Base-by-base conservation (phyloP, 257 asterid species). In the Rubia yunnanensis region DNA sequence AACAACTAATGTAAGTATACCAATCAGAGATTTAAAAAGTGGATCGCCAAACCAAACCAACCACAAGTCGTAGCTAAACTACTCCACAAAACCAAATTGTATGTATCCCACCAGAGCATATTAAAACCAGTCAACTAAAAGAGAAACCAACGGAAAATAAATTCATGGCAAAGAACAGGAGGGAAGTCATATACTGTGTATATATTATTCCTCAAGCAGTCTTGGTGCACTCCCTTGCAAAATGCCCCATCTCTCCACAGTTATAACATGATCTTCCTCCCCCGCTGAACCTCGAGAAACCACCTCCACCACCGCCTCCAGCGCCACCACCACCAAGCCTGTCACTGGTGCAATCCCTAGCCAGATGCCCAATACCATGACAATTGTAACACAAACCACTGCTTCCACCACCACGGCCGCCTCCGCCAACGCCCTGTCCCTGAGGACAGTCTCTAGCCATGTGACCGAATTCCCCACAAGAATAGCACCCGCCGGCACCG, bases 211-310 rank as follows among this genome's bases (percentile, higher is more conserved):
- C 70, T 70, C 52, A 63, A 1, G 70, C 52, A 1, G 73, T 39
- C n/a, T 52, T 65, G 71, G 30, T 66, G 87, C 95, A 89, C 20
- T 89, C 95, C 78, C 95, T 83, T 23, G 89, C 91, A 52, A 87
- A 77, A 70, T 89, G 97, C 9, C 97, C 95, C 8, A 81, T 11
- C 71, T 76, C 88, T 32, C 96, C 94, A 64, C 97, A 89, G 78
- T 63, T 76, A 78, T 64, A 89, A 63, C 96, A 87, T 26, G 63
- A 64, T 56, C 70, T 80, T 48, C 83, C 72, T 1, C 76, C 74
- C 1, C 52, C 71, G 5, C 73, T 77, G 22, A 70, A 76, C 79
- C 88, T 81, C 15, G 83, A 82, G 71, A 35, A 68, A 20, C 87
- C 77, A 28, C 75, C 62, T 22, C 77, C 50, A 0, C 79, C 80